Base-by-base conservation (phyloP, 495 filamentous ascomycete genomes). In the Penicillium angulare region DNA sequence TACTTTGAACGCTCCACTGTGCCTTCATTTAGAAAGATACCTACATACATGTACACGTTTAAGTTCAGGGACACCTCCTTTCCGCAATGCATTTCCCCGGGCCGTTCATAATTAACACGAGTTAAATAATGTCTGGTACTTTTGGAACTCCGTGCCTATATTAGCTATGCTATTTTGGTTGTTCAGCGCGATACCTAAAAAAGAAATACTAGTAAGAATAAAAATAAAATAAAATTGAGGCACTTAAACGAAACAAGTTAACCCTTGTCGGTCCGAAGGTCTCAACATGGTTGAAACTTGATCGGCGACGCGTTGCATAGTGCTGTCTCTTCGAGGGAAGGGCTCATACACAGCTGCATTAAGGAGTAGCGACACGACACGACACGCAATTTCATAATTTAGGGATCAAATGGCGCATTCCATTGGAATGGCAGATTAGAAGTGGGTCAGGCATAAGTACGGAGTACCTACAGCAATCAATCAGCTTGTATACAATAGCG, bases 291-390 rank as follows among this genome's bases (percentile, higher is more conserved):
- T 43, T 49, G 42, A 53, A 49, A 44, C 45, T 39, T 34, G 57
- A 56, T 58, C 52, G 46, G 47, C 57, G 24, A 44, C 22, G 34
- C 23, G 46, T 17, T 56, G 38, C 38, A 51, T 40, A 18, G 33
- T 47, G 36, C 53, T 46, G 44, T 31, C 41, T 34, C n/a, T 10
- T 60, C 22, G 40, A 53, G n/a, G 36, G 23, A 44, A 59, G 13
- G 40, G 17, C 58, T 47, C 18, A 36, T 44, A 44, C 26, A 57
- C 29, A 22, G 12, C 45, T 45, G n/a, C n/a, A n/a, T n/a, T n/a
- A n/a, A n/a, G n/a, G n/a, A n/a, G n/a, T n/a, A n/a, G n/a, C n/a
- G n/a, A n/a, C n/a, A n/a, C n/a, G n/a, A n/a, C n/a, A n/a, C n/a
- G 3, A 15, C 4, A 29, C 3, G 0, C 10, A 7, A 12, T n/a